Conservation (phyloP, 2,329 filamentous ascomycete species). For the Fusarium sp. region DNA sequence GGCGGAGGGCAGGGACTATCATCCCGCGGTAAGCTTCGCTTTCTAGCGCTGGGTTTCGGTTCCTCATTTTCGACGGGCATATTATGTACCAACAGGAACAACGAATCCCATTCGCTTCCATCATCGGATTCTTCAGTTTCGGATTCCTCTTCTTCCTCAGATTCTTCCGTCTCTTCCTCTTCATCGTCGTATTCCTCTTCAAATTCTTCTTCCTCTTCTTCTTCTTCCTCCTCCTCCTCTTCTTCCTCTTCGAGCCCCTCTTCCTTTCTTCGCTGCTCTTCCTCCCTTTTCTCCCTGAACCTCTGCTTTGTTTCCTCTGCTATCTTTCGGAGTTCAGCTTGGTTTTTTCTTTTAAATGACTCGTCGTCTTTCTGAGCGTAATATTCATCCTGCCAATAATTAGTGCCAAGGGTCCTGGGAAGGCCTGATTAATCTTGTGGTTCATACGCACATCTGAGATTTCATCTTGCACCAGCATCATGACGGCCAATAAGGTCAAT, state of each 20-base stretch:
- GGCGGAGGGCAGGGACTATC: constrained; percentile 15
- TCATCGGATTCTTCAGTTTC: constrained; percentile 17
- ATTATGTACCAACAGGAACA: constrained; percentile 9
- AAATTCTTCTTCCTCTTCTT: neutral
- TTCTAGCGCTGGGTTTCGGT: constrained; percentile 10
- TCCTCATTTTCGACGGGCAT: constrained; percentile 22
- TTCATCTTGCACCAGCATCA: constrained; percentile 12
- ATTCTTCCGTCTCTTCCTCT: constrained; percentile 9
- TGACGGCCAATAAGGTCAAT: constrained; percentile 21
- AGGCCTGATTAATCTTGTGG: neutral
- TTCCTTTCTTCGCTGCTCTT: neutral
- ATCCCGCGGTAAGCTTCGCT: constrained; percentile 24
- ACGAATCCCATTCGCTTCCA: constrained; percentile 10
- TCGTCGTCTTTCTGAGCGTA: constrained; percentile 21
- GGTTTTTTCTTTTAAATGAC: neutral
- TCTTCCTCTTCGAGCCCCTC: constrained; percentile 2
- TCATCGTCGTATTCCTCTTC: constrained; percentile 18
- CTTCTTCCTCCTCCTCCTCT: neutral
- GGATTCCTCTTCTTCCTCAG: neutral
- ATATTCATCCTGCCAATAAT: constrained; percentile 35
- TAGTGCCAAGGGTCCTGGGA: constrained; percentile 1
- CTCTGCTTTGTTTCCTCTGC: neutral
- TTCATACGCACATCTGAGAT: constrained; percentile 30
- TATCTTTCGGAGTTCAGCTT: neutral
- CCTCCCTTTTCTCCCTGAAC: neutral